phyloP scores from a whole-genome alignment of 257 asterid species.

The Buddleja alternifolia region DNA sequence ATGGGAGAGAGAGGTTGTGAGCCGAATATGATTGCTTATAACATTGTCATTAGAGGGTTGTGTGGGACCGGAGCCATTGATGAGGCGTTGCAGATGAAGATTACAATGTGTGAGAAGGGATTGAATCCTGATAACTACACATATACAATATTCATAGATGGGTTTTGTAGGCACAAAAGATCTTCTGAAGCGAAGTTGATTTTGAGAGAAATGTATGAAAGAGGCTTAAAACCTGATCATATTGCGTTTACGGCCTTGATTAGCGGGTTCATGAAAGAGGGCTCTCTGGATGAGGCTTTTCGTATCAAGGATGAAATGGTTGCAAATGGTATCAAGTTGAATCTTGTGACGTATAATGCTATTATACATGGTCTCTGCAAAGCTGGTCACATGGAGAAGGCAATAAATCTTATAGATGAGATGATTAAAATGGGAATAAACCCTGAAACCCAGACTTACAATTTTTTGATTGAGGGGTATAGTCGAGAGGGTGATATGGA shows the following conservation, averaged over 20 bases:
- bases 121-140: constrained; percentile 76
- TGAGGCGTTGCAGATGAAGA: constrained; percentile 69
- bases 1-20: constrained; percentile 66
- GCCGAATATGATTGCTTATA: constrained; percentile 68
- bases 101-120: constrained; percentile 59
- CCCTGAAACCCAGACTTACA: constrained; percentile 72
- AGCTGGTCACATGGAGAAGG: constrained; percentile 65
- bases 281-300: constrained; percentile 62
- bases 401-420: constrained; percentile 51
- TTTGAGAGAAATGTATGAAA: constrained; percentile 64
- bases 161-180: constrained; percentile 69
- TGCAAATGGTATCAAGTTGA: constrained; percentile 61
- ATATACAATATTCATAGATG: constrained; percentile 57
- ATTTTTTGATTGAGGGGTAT: constrained; percentile 64
- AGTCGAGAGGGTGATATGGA: constrained; percentile 52
- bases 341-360: constrained; percentile 63
- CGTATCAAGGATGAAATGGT: constrained; percentile 64
- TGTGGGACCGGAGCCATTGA: constrained; percentile 59
- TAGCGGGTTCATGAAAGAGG: constrained; percentile 80
- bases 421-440: constrained; percentile 59
- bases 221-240: constrained; percentile 65
- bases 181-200: constrained; percentile 64
- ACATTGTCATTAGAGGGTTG: constrained; percentile 67
- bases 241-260: constrained; percentile 64
- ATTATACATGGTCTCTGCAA: constrained; percentile 67